Base-by-base conservation (phyloP, 1,284 basidiomycete genomes). In the Ceratobasidium sp. region DNA sequence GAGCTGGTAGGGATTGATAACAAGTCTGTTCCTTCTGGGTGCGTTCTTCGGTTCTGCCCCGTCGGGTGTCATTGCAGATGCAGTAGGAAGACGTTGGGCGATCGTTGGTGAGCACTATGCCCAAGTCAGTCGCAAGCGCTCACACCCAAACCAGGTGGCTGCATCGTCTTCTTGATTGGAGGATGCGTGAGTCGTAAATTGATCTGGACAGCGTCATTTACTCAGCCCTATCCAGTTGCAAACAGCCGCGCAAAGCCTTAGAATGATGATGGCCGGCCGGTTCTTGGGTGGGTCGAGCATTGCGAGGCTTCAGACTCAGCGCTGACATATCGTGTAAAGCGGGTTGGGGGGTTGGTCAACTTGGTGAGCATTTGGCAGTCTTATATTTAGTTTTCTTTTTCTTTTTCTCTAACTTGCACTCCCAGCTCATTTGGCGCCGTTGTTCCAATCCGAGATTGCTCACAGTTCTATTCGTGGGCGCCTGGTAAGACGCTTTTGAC, bases 401-500 rank as follows among this genome's bases (percentile, higher is more conserved):
- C 2, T 9, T 56, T 83, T 82, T 37, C 78, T 85, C 75, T 82
- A 82, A 27, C 84, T 85, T 73, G 88, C 88, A 1, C 85, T 87
- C 77, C 83, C 88, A 68, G 84, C 87, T 0, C 85, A 88, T 78
- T 81, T 90, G 27, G 87, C 87, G 0, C 88, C 88, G 14, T 80
- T 90, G 4, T 91, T 90, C 79, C 83, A 84, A 76, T 81, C 81
- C 22, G 64, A 90, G 81, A 89, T 90, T 73, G 87, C 88, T 1
- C 88, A 89, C 76, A 88, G 88, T 0, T 87, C 86, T 78, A 88
- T 88, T 68, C 84, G 89, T 34, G 89, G 89, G 22, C 82, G 87
- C 39, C 82, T 90, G 49, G 65, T 69, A 46, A 27, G 65, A 5
- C 27, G n/a, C 51, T 22, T 13, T 14, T 2, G 24, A 19, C 19